Evolutionary conservation across 371 early-diverging fungal genomes (phyloP), one percentile per base, ranked within the genome.

Genomic region (Choanephora cucurbitarum): DNA sequence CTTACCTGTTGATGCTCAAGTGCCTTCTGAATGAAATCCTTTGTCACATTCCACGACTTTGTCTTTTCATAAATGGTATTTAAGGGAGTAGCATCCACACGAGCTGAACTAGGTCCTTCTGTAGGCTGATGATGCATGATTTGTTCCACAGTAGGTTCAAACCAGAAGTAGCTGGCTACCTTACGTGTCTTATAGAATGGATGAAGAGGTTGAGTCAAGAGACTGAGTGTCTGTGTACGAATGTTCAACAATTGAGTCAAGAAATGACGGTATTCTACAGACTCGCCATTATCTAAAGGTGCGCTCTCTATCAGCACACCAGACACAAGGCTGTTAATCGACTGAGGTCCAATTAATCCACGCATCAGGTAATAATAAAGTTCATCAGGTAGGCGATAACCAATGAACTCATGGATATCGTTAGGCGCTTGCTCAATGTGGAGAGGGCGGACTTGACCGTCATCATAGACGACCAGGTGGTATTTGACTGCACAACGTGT

Each of bases 351-450:
- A 45, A 92, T 70, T 1, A 88, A 58, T n/a, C 94, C 89, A 14
- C 78, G 82, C 44, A 86, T 82, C 42, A 91, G 64, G 51, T 88
- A 88, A 52, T 84, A 88, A 55, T 91, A 92, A 15, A 89, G 69
- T 28, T 83, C 84, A 44, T 85, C 84, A 0, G 93, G 93, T 49
- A 92, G 73, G 24, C 90, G 82, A 60, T 86, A 86, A 10, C 92
- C 94, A 53, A 93, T 86, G 33, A 91, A 84, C 53, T 90, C 90
- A 55, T 93, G 93, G 37, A 93, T 80, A 64, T 93, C 93, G 47
- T 79, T 86, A 1, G 90, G 90, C 28, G 87, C 84, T 18, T 78
- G 64, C 8, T 85, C 88, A 18, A 69, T 57, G 59, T 89, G 85
- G 52, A 91, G 68, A 17, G 93, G 91, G 17, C 78, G 80, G 1